Percentiles rank a stretch among this genome's conserved stretches.
Evolutionary conservation across 2,329 filamentous ascomycete species (phyloP).

Genomic region (Colletotrichum liriopes): DNA sequence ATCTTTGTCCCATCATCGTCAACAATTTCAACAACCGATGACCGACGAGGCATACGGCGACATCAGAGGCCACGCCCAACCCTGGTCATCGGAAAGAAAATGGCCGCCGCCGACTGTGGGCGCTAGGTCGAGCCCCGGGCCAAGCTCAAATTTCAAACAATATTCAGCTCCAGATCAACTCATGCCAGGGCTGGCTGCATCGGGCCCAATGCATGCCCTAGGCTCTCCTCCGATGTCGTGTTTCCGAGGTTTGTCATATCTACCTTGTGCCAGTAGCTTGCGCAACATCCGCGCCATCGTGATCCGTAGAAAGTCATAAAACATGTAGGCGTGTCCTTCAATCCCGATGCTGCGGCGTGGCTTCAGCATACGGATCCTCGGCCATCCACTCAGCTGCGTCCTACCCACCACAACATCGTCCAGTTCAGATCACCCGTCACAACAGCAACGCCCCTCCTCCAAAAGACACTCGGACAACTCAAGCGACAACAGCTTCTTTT

Average conservation of each 20-base stretch:
- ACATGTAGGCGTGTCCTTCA: neutral
- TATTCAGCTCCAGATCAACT: neutral
- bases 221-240: neutral
- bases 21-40: neutral
- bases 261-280: neutral
- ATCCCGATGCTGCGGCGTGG: neutral
- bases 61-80: neutral
- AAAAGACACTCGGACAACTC: slow-evolving; percentile 34
- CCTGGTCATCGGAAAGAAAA: neutral
- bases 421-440: slow-evolving; percentile 40
- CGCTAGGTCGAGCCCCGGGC: neutral
- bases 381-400: neutral
- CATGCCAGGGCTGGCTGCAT: neutral
- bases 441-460: slow-evolving; percentile 34
- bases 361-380: neutral
- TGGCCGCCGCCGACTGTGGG: neutral
- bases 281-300: neutral
- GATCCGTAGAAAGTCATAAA: neutral
- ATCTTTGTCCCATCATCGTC: neutral
- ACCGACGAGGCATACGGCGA: neutral
- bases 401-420: slow-evolving; percentile 5
- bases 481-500: slow-evolving; percentile 40
- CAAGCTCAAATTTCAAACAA: neutral
- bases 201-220: neutral
- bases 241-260: neutral